These are phyloP conservation scores for Trichophyton simii DNA, from an alignment of 2,329 filamentous ascomycete genomes.

Conservation along the genomic window DNA sequence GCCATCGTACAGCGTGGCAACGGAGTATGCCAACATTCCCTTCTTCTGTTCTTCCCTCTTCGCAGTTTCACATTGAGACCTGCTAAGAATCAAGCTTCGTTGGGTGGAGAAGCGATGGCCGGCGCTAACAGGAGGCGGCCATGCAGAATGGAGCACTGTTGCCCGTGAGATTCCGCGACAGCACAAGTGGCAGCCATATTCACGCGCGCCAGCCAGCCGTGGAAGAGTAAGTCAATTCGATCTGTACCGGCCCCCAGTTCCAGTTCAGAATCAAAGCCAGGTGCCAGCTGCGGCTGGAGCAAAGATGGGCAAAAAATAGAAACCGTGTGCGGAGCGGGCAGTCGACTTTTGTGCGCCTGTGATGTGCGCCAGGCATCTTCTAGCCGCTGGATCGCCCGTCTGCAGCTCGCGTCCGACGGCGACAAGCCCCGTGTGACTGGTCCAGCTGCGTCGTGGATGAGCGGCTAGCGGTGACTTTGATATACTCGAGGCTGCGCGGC, in stretches of 20 bases:
- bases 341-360: neutral
- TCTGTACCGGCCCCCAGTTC: neutral
- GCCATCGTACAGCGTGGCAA: neutral
- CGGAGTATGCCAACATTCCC: neutral
- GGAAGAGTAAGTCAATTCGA: neutral
- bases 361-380: neutral
- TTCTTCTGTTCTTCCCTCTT: neutral
- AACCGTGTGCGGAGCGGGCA: neutral
- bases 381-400: neutral
- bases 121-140: neutral
- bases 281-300: neutral
- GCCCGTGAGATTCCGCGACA: neutral
- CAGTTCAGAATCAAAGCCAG: neutral
- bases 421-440: neutral
- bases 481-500: neutral
- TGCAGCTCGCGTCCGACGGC: neutral
- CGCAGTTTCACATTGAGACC: constrained; percentile 2
- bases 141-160: neutral
- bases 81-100: neutral
- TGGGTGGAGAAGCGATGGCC: neutral
- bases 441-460: neutral
- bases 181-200: neutral
- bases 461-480: neutral
- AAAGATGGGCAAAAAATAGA: neutral
- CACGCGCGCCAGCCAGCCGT: neutral